phyloP scores from a whole-genome alignment of 192 early-diverging fungal species.

The Podila epicladia region DNA sequence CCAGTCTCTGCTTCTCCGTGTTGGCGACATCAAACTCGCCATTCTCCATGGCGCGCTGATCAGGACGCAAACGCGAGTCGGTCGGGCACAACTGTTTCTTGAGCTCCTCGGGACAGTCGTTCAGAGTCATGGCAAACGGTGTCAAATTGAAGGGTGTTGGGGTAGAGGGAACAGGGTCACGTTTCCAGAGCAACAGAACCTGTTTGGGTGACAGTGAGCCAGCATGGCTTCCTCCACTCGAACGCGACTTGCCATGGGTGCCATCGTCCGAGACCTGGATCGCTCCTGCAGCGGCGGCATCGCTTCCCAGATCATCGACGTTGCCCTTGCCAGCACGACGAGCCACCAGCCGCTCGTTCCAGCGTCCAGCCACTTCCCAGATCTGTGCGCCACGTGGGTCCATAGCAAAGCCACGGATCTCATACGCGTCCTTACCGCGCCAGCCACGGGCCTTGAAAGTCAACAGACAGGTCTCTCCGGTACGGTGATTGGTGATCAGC shows the following conservation, averaged over 20 bases:
- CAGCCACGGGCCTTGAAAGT: constrained; percentile 83
- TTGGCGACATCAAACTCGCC: constrained; percentile 84
- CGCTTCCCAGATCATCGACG: constrained; percentile 56
- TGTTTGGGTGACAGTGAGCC: constrained; percentile 42
- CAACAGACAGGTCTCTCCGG: constrained; percentile 78
- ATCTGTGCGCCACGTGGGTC: constrained; percentile 59
- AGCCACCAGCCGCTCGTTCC: constrained; percentile 74
- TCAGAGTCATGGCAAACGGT: constrained; percentile 79
- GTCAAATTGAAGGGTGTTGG: constrained; percentile 81
- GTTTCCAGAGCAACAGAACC: constrained; percentile 73
- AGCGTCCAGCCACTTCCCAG: constrained; percentile 75
- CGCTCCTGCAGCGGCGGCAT: constrained; percentile 49
- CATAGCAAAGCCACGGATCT: constrained; percentile 65
- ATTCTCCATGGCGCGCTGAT: constrained; percentile 88
- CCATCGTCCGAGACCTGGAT: constrained; percentile 29
- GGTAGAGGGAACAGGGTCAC: constrained; percentile 56
- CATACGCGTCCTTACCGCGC: constrained; percentile 73
- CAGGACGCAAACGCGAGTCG: constrained; percentile 85
- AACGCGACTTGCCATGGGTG: constrained; percentile 1
- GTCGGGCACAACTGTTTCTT: constrained; percentile 74
- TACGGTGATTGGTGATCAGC: constrained; percentile 83
- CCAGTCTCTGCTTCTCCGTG: constrained; percentile 75
- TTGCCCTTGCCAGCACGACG: constrained; percentile 40
- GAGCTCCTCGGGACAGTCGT: constrained; percentile 70
- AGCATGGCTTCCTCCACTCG: constrained; percentile 29